Conservation (phyloP, 768 basidiomycete species). For the Amanita pseudoporphyria region DNA sequence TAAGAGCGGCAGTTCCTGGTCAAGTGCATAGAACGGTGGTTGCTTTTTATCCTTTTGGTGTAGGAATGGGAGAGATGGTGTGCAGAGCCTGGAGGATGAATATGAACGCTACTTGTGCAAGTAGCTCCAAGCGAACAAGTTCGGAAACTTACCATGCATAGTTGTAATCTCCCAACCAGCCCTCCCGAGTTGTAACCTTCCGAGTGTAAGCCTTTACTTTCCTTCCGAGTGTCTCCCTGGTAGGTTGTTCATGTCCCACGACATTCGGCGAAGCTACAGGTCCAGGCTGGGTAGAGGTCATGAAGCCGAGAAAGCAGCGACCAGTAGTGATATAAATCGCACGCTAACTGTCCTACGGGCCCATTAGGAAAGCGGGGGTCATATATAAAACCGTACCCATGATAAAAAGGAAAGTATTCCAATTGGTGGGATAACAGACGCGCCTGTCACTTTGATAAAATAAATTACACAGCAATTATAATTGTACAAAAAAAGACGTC, state of each 20-base stretch:
- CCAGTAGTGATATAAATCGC: no score
- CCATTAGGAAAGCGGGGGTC: no score
- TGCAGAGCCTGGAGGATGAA: slow-evolving; percentile 45
- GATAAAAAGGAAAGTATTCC: no score
- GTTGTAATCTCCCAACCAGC: slow-evolving; percentile 83
- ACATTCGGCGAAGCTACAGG: not conserved
- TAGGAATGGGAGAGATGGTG: slow-evolving; percentile 54
- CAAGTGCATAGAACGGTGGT: slow-evolving; percentile 70
- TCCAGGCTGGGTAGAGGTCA: slow-evolving; percentile 1
- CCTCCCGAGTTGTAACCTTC: slow-evolving; percentile 37
- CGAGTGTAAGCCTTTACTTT: slow-evolving; percentile 13
- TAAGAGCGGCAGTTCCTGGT: slow-evolving; percentile 62
- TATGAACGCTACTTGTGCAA: not conserved
- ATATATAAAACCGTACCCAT: no score
- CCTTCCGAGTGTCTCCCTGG: not conserved
- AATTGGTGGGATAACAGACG: no score
- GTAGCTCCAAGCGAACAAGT: not conserved
- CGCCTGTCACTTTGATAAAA: not conserved
- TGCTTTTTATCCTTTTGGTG: slow-evolving; percentile 22
- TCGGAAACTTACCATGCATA: slow-evolving; percentile 43
- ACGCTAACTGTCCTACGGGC: not conserved
- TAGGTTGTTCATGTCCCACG: not conserved
- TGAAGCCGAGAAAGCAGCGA: no score
- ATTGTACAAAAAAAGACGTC: not conserved
- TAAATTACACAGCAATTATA: not conserved